Base-by-base conservation (phyloP, 257 asterid species). In the Nicotiana undulata region DNA sequence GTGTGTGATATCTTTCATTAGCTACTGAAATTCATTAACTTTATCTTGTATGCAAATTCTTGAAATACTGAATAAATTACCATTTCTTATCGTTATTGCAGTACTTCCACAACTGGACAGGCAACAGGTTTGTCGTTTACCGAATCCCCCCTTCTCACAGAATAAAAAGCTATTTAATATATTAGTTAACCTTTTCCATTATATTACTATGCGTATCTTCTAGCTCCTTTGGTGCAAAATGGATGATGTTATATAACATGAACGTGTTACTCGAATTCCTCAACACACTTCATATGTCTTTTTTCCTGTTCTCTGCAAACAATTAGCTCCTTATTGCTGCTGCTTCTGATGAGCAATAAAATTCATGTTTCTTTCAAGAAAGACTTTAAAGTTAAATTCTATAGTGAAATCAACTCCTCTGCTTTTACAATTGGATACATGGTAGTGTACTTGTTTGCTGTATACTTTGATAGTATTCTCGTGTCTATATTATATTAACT, bases 101-200 rank as follows among this genome's bases (percentile, higher is more conserved):
- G 99, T 95, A 95, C 81, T 95, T 95, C 79, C 99, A 95, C 96
- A 95, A 93, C 86, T 95, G 99, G 99, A 93, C 99, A 13, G 99
- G 99, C 81, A 95, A 95, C 92, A 92, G 99, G 98, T 95, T 80
- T 55, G 89, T 82, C 63, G 18, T 46, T 18, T 40, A 67, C 34
- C 77, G 49, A 18, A 28, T 77, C 49, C 75, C 80, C 53, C 15
- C 32, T 80, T 75, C 44, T 53, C n/a, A 53, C 68, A 55, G 20
- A 31, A 74, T 75, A 51, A 74, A 13, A 24, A 46, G 24, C 44
- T 72, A 13, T 1, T 74, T 74, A 46, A 72, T 72, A 72, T 46
- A 1, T 29, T 24, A 22, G 78, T 10, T 46, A 46, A 51, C 15
- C 1, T 24, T 46, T 72, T 72, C 15, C 22, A 24, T 46, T 44